A percentile compares a stretch with the other conserved stretches of the same genome.
Evolutionary conservation across 2,329 filamentous ascomycete genomes (phyloP).

Genomic region (Aspergillus texensis): DNA sequence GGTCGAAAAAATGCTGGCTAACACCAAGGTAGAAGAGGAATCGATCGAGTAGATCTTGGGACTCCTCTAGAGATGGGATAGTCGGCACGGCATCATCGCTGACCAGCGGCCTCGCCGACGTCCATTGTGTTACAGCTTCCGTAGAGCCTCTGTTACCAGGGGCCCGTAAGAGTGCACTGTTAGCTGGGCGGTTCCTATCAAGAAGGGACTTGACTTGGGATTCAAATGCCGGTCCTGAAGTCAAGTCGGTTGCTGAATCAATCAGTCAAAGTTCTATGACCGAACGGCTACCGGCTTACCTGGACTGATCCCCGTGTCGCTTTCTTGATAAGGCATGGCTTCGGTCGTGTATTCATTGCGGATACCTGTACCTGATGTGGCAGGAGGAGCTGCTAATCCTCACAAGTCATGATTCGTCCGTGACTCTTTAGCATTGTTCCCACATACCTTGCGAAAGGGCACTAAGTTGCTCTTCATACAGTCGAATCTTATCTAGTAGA

Average conservation of each 20-base stretch:
- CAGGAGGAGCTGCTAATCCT: neutral
- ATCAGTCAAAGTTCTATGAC: neutral
- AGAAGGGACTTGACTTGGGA: slow-evolving; percentile 24
- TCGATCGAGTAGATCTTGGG: slow-evolving; percentile 23
- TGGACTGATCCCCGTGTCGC: slow-evolving; percentile 15
- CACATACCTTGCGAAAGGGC: neutral
- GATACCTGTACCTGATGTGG: neutral
- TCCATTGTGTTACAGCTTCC: neutral
- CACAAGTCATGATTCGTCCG: neutral
- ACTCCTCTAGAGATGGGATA: slow-evolving; percentile 21
- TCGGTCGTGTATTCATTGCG: neutral
- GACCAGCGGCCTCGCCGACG: slow-evolving; percentile 8
- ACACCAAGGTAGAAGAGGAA: slow-evolving; percentile 29
- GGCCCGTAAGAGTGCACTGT: neutral
- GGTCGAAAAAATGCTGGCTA: slow-evolving; percentile 27
- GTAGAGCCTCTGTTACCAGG: neutral
- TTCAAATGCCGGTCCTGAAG: slow-evolving; percentile 23
- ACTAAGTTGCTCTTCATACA: slow-evolving; percentile 17
- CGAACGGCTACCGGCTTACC: slow-evolving; percentile 5
- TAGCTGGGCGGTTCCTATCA: slow-evolving; percentile 4
- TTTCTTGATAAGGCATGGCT: neutral
- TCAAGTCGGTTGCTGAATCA: slow-evolving; percentile 22
- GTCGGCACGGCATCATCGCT: slow-evolving; percentile 3
- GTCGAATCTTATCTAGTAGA: slow-evolving; percentile 19
- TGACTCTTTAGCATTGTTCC: neutral